A percentile compares a stretch with the other conserved stretches of the same genome.
Conservation (phyloP, 2,329 filamentous ascomycete genomes). For the Claviceps fusiformis region DNA sequence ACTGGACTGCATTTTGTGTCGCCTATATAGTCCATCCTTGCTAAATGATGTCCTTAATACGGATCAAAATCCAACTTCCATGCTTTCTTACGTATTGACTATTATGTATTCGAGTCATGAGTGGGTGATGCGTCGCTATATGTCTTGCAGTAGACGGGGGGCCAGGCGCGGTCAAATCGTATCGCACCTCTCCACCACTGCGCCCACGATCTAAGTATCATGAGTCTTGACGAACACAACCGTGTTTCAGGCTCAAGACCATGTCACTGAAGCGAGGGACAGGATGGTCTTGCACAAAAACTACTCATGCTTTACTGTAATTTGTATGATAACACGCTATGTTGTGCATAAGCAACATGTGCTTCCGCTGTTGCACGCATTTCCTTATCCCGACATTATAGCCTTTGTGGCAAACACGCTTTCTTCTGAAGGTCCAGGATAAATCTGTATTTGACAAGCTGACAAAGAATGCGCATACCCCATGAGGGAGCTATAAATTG, state of each 20-base stretch:
- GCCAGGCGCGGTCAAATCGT: background rate
- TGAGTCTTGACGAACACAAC: background rate
- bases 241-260: background rate
- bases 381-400: background rate
- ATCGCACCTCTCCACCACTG: background rate
- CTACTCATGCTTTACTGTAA: background rate
- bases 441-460: background rate
- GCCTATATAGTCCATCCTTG: background rate
- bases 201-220: background rate
- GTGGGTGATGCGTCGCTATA: background rate
- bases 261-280: background rate
- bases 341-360: conserved; percentile 1
- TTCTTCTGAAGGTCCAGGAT: background rate
- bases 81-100: background rate
- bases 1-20: background rate
- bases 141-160: background rate
- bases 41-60: background rate
- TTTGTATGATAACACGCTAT: background rate
- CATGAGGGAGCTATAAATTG: background rate
- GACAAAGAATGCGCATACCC: background rate
- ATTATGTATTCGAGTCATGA: background rate
- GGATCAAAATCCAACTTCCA: background rate
- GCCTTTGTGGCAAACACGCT: background rate
- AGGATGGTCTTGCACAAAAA: background rate
- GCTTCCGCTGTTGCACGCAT: conserved; percentile 1